A percentile compares a stretch with the other conserved stretches of the same genome.
Conservation (phyloP, 2,329 filamentous ascomycete genomes). For the Fusarium sp. region DNA sequence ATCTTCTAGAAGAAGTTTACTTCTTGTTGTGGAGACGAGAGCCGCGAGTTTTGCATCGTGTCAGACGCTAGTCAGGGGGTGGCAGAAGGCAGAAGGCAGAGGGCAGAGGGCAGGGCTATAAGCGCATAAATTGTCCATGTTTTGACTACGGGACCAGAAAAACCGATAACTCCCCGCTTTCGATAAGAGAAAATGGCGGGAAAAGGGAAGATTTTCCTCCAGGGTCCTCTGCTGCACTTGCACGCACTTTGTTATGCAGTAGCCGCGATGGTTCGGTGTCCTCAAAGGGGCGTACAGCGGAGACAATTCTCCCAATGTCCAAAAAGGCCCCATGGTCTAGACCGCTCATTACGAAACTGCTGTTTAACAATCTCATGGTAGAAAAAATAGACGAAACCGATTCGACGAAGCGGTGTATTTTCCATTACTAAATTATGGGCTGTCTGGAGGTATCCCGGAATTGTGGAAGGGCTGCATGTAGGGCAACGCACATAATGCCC, state of each 20-base stretch:
- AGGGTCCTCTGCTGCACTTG: constrained; percentile 19
- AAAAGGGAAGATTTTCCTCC: constrained; percentile 20
- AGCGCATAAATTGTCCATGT: constrained; percentile 28
- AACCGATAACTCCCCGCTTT: constrained; percentile 23
- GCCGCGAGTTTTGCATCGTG: constrained; percentile 16
- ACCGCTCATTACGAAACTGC: constrained; percentile 16
- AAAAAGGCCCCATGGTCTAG: constrained; percentile 16
- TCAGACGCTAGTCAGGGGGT: constrained; percentile 36
- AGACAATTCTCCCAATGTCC: constrained; percentile 9
- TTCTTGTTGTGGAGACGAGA: constrained; percentile 24
- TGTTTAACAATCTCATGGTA: constrained; percentile 7
- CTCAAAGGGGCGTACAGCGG: constrained; percentile 16
- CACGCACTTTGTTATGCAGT: constrained; percentile 24
- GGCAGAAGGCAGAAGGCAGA: not conserved
- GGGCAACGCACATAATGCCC: constrained; percentile 17
- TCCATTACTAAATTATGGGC: constrained; percentile 7
- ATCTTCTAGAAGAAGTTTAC: constrained; percentile 32
- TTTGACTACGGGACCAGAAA: constrained; percentile 15
- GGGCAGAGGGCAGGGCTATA: constrained; percentile 15
- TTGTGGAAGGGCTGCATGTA: constrained; percentile 7
- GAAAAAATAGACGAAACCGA: constrained; percentile 12
- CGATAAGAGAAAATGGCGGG: constrained; percentile 35
- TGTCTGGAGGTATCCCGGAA: not conserved
- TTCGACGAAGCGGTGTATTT: constrained; percentile 30
- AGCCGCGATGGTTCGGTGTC: constrained; percentile 1